Evolutionary conservation across 257 asterid species (phyloP), one percentile per base, ranked within the genome.

Genomic region (Cruciata laevipes): DNA sequence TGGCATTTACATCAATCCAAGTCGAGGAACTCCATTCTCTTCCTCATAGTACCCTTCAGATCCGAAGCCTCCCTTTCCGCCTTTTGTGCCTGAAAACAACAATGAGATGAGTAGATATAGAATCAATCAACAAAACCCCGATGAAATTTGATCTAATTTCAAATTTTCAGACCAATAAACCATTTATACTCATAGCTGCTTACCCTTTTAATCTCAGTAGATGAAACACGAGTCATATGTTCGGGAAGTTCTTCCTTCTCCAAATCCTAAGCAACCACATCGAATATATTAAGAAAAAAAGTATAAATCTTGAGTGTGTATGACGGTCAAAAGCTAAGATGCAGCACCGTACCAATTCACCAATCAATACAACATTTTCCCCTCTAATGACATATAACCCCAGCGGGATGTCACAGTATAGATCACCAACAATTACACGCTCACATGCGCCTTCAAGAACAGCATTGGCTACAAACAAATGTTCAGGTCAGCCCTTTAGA

Each of bases 381-480:
- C 99, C 97, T 49, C 99, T 95, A 60, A 93, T 93, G 37, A 93
- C 89, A 63, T 93, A 93, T 33, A 93, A 77, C 61, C 99, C 97
- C 79, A 93, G 82, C 37, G 95, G 95, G 66, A 93, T 83, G 77
- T 93, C 99, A 65, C 97, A 93, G 73, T 85, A 93, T 13, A 86
- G 87, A 35, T 93, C 89, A 18, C 97, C 99, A 65, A 90, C 99
- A 76, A 93, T 90, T 58, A 85, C 85, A 67, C 97, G 95, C 67
- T 93, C 99, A 47, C 96, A 88, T 18, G 99, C 94, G 65, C 95
- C 89, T 90, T 93, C 97, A 79, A 93, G 89, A 72, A 93, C 99
- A 69, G 95, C 97, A 81, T 93, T 93, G 69, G 99, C 99, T 93
- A 58, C 81, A 80, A 21, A 71, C 2, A 66, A 63, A 62, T 18